Evolutionary conservation across 805 yeast genomes (phyloP), one percentile per base, ranked within the genome.

Genomic region (Barnettozyma sp.): DNA sequence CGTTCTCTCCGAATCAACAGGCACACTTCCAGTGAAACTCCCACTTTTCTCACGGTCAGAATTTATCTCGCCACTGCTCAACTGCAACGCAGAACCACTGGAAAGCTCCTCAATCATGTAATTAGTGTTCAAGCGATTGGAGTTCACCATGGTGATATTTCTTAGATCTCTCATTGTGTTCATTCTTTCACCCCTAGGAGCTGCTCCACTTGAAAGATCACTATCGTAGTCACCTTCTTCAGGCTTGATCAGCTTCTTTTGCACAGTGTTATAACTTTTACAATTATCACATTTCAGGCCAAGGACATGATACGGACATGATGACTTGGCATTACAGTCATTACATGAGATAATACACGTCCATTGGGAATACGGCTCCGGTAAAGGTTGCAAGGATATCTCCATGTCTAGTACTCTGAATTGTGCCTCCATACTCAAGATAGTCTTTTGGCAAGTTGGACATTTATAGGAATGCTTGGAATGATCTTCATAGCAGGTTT

Each of bases 201-300:
- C 43, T 3, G 51, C n/a, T n/a, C n/a, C n/a, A n/a, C n/a, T 41
- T 8, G 48, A 45, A 6, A 43, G 33, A 31, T 54, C 57, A 36
- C 52, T 48, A 9, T 49, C 55, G 33, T 49, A 53, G 21, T 50
- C 66, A 29, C 58, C 66, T 36, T 70, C 76, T 42, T 73, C 83
- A 0, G 82, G 84, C 58, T 85, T 85, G 38, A 82, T 65, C 36
- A 85, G 55, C 50, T 73, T 73, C 38, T 76, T 45, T 54, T 84
- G 90, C 40, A 75, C 76, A 3, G 97, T 88, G 57, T 88, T 88
- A 58, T 87, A 88, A 54, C 94, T 82, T 39, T 73, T 70, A 59
- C 97, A 88, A 54, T 80, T 86, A 45, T 78, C 81, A 58, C 97
- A 88, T 55, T 81, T 82, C 43, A 86, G 66, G 1, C 97, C 97